These are phyloP conservation scores for Hericium coralloides DNA, from an alignment of 768 basidiomycete genomes.

Conservation along the genomic window DNA sequence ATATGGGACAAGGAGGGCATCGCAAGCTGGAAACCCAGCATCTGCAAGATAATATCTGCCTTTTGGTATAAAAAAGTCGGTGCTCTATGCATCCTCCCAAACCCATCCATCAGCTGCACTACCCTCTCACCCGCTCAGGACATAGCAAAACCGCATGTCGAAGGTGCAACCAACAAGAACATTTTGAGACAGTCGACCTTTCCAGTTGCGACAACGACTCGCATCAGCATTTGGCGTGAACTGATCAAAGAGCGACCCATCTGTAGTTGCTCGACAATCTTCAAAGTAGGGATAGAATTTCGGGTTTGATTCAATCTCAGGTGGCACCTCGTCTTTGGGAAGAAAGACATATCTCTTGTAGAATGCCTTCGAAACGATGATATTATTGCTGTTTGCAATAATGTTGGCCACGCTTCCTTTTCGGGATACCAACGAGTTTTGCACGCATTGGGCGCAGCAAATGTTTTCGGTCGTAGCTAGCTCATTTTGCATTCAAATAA, in stretches of 20 bases:
- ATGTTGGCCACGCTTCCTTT: too few species aligned
- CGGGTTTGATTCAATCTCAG: too few species aligned
- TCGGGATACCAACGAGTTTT: too few species aligned
- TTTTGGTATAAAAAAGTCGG: constrained; percentile 16
- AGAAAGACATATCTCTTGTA: too few species aligned
- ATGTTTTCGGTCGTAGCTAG: too few species aligned
- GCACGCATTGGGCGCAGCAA: too few species aligned
- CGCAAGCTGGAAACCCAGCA: constrained; percentile 22
- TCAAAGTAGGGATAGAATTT: constrained; percentile 27
- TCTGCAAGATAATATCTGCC: constrained; percentile 25
- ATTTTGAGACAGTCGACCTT: constrained; percentile 21
- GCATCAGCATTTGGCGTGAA: constrained; percentile 11
- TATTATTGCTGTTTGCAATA: too few species aligned
- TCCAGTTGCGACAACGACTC: constrained; percentile 14
- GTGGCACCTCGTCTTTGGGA: too few species aligned
- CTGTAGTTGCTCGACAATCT: constrained; percentile 23
- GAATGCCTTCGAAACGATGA: too few species aligned
- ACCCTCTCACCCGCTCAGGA: constrained; percentile 21
- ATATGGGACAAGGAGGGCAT: constrained; percentile 21
- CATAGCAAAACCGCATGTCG: constrained; percentile 19
- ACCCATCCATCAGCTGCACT: constrained; percentile 20
- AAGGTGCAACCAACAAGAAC: constrained; percentile 20
- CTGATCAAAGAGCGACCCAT: constrained; percentile 25
- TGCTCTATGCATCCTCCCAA: constrained; percentile 16
- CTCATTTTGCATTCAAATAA: too few species aligned